Evolutionary conservation across 2,329 filamentous ascomycete genomes (phyloP).

Genomic region (Cercospora zeae-maydis): DNA sequence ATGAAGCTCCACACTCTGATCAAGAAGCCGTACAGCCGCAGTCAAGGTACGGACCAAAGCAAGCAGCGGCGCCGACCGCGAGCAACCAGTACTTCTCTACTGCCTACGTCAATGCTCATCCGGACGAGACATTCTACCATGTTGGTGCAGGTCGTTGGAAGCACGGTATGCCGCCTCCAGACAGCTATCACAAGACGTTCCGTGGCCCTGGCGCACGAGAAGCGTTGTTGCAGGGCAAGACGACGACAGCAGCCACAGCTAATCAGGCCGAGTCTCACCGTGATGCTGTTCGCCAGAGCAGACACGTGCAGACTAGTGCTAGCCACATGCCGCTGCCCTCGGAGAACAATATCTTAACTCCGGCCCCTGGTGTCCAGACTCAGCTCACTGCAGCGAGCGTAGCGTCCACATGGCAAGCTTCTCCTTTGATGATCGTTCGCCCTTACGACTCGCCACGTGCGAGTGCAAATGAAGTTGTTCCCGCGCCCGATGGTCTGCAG

Average conservation of each 20-base stretch:
- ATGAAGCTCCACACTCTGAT: neutral
- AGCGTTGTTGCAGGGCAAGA: neutral
- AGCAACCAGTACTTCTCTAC: conserved; percentile 7
- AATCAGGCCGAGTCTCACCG: neutral
- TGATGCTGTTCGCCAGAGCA: neutral
- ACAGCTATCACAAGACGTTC: conserved; percentile 1
- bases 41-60: neutral
- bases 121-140: conserved; percentile 21
- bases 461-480: neutral
- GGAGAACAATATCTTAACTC: too few relatives aligned
- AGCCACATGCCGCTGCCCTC: too few relatives aligned
- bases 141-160: conserved; percentile 16
- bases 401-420: neutral
- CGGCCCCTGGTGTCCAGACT: too few relatives aligned
- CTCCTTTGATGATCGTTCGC: neutral
- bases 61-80: neutral
- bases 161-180: conserved; percentile 9
- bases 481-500: neutral
- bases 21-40: too few relatives aligned
- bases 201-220: conserved; percentile 8
- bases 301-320: neutral
- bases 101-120: conserved; percentile 17
- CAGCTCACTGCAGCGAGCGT: neutral
- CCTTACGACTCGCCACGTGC: neutral
- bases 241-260: neutral